Base-by-base conservation (phyloP, 2,329 filamentous ascomycete genomes). In the Dryadomyces quercivorus region DNA sequence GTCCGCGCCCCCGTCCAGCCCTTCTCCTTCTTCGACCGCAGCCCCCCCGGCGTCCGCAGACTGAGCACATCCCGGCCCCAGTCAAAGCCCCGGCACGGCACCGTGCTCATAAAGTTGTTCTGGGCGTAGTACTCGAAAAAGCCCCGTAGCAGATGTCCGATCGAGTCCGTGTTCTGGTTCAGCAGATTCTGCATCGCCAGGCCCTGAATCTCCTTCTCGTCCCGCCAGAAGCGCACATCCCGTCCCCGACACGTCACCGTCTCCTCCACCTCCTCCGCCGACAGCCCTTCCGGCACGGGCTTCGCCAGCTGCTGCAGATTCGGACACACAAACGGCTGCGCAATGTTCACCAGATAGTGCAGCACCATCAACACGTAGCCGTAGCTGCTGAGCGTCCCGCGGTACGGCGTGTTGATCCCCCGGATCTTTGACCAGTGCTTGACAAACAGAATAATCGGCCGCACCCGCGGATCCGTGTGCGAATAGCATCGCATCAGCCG, bases 351-450 rank as follows among this genome's bases (percentile, higher is more conserved):
- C 31, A 95, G 78, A 64, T 92, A 95, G 68, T 96, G 91, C 16
- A 95, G 72, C 5, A 94, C 83, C 90, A 96, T 95, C 43, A 95
- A 72, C 5, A 93, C 88, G 67, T 92, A 96, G 51, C 91, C 90
- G 63, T 95, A 95, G 60, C 87, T 92, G 52, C 86, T 91, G 18
- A 96, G 72, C 0, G 89, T 94, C 45, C 91, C 90, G 42, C 84
- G 84, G 64, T 94, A 94, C 2, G 88, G 83, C 45, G 84, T 88
- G 68, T 95, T 95, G 70, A 95, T 91, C 59, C 83, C 86, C 49
- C 91, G 82, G 31, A 77, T 75, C 67, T 93, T 94, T 26, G 89
- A 88, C 90, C 91, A 96, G 59, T 88, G 80, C 68, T 96, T 96
- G 64, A 96, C 75, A 64, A 95, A 95, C 9, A 94, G 71, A 1